Base-by-base conservation (phyloP, 805 yeast genomes). In the Phaffomyces thermotolerans region DNA sequence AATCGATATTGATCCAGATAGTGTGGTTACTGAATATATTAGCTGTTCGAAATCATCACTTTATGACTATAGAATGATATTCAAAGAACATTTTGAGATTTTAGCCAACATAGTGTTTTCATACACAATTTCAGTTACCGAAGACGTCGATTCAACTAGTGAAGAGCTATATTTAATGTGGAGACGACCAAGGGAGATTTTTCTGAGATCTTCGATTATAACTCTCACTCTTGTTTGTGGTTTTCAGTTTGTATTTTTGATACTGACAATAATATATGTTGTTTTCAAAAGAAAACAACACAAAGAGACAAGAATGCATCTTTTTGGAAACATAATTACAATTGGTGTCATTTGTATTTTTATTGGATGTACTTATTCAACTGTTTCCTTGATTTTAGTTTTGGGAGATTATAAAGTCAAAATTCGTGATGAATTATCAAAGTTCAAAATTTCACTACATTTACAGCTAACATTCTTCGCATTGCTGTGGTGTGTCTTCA, bases 361-460 rank as follows among this genome's bases (percentile, higher is more conserved):
- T 8, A 15, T 66, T 1, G 46, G 71, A 9, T 46, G 65, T n/a
- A 24, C 54, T 0, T 56, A 63, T 8, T 66, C 71, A 0, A 52
- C 63, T 7, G 48, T 62, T 2, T 39, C 63, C 1, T 56, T 69
- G 34, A 60, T 71, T 0, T 38, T 53, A 14, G 45, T 27, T 12
- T 2, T 67, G 60, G 20, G 59, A 67, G 13, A 36, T 34, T 5
- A 41, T 27, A 8, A 31, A 31, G 14, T 20, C 1, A 53, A 48
- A 46, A 50, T 51, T 2, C 15, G 34, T 15, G 13, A 38, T 17
- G 68, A 66, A 20, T 57, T 78, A 33, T 67, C 70, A 1, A 56
- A 54, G 6, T 79, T 68, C 57, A 83, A 84, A 0, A 60, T 79
- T 12, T 45, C 55, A 9, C 52, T 76, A 38, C 62, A 61, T 42